These are phyloP conservation scores for Paraphoma chrysanthemicola DNA, from an alignment of 2,329 filamentous ascomycete species.

Conservation along the genomic window DNA sequence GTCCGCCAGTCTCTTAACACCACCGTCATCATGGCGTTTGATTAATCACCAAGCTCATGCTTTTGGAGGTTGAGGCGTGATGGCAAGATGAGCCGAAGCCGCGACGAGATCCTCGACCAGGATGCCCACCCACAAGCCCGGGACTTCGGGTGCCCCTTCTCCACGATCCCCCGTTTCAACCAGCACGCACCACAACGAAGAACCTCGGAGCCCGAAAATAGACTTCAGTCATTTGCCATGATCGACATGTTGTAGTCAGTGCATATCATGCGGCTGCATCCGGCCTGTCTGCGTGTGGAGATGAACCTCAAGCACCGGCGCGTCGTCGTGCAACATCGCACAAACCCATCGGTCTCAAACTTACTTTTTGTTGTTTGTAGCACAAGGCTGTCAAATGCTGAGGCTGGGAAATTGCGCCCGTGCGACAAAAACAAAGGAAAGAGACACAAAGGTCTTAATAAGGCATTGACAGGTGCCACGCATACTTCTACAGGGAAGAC, in stretches of 20 bases:
- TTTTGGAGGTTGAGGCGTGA: neutral
- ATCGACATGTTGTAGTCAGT: neutral
- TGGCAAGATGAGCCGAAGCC: constrained; percentile 1
- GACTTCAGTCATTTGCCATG: neutral
- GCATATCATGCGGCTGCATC: neutral
- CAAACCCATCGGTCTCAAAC: neutral
- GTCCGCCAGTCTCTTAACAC: neutral
- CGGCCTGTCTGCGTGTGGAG: neutral
- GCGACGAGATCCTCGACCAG: neutral
- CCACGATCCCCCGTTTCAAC: neutral
- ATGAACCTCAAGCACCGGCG: neutral
- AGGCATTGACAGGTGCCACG: constrained; percentile 30
- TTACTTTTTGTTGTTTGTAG: constrained; percentile 1
- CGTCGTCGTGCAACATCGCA: neutral
- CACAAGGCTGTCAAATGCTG: neutral
- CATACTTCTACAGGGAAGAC: constrained; percentile 17
- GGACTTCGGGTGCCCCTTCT: neutral
- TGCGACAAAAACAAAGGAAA: neutral
- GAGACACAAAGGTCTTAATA: neutral
- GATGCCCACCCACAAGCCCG: neutral
- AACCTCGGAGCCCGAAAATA: neutral
- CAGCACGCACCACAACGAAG: neutral
- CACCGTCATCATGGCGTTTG: neutral
- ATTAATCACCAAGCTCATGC: neutral
- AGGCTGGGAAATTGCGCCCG: neutral